Evolutionary conservation across 306 rosid species (phyloP), one percentile per base, ranked within the genome.

Genomic region (Acacia acuminata): DNA sequence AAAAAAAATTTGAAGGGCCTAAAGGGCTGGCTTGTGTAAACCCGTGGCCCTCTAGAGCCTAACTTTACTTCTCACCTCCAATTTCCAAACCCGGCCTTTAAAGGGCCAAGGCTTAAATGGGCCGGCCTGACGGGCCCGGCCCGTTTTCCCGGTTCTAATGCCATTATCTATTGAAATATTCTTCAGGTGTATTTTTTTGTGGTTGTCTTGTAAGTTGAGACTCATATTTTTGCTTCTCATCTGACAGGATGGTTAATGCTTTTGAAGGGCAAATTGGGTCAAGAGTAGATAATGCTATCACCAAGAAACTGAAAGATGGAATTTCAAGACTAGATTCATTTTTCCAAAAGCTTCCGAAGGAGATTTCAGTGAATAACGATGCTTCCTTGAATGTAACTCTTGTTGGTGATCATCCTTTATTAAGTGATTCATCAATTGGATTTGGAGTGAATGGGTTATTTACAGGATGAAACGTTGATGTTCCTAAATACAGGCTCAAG

Each of bases 371-470:
- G 10, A 89, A 93, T 81, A 90, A 92, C 44, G 80, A 86, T 63
- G 79, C 96, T 85, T 91, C 92, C 70, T 79, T 92, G 86, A 91
- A 95, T 84, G 92, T 90, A 63, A 92, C 99, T 73, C 78, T 93
- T 78, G 91, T 90, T 43, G 88, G 85, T 53, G 86, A n/a, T n/a
- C n/a, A 89, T 77, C 92, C 97, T 32, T 79, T 82, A 45, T 67
- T 93, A 55, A 90, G 92, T 69, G 82, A 85, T 77, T 92, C 99
- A 19, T 90, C 94, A 43, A 74, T 95, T 75, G 93, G 85, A 82
- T 86, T 95, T 81, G 90, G 92, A 87, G 88, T 94, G 82, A 95
- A 90, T 85, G 98, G 99, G 47, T 81, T 95, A 78, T 92, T 95
- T 79, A 82, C 85, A 34, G 79, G 79, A 74, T 75, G 90, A 58